phyloP scores from a whole-genome alignment of 352 stramenopile species.

The Pythium guiyangense region DNA sequence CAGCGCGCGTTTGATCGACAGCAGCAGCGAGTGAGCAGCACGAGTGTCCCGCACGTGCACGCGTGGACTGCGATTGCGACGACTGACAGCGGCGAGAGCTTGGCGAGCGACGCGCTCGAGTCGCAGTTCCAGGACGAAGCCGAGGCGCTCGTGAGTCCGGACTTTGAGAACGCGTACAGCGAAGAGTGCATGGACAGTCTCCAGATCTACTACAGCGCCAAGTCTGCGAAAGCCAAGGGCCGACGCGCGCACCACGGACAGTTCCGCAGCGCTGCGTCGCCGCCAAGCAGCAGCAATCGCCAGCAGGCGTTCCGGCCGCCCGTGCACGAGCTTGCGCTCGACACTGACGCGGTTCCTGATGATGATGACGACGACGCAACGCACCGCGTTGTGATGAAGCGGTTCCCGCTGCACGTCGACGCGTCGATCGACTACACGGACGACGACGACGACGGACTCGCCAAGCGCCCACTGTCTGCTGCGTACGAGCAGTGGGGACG shows the following conservation, averaged over 20 bases:
- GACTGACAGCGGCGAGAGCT: constrained; percentile 4
- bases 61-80: constrained; percentile 1
- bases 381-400: constrained; percentile 7
- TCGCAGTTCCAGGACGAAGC: constrained; percentile 45
- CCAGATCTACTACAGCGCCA: constrained; percentile 59
- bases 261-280: constrained; percentile 1
- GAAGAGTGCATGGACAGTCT: constrained; percentile 77
- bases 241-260: constrained; percentile 8
- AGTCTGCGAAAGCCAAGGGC: constrained; percentile 20
- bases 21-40: neutral
- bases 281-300: neutral
- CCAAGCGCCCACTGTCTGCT: too few species aligned
- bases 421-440: constrained; percentile 4
- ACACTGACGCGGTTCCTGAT: neutral
- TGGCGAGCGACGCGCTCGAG: constrained; percentile 11
- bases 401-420: constrained; percentile 10
- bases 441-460: constrained; percentile 1
- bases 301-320: neutral
- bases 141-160: constrained; percentile 72
- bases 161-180: constrained; percentile 78
- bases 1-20: neutral
- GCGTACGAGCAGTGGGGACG: constrained; percentile 17
- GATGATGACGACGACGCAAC: neutral
- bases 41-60: neutral
- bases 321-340: too few species aligned